Percentiles rank a stretch among this genome's conserved stretches.
Conservation (phyloP, 495 filamentous ascomycete genomes). For the Penicillium maclennaniae region DNA sequence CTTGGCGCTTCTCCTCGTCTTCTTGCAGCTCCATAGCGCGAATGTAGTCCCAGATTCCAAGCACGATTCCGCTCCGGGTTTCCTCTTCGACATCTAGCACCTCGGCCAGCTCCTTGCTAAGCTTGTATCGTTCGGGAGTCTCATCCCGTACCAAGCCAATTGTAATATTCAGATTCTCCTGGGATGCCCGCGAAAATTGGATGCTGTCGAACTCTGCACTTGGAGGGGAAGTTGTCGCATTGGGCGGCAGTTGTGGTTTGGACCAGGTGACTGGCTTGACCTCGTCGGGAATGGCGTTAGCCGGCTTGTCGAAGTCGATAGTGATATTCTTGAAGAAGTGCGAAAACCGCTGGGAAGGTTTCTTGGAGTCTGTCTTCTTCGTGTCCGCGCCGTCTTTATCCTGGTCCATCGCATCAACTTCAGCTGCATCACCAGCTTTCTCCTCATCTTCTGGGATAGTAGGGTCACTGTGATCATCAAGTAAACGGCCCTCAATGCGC, state of each 20-base stretch:
- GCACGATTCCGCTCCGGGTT: constrained; percentile 76
- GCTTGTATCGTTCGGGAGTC: constrained; percentile 72
- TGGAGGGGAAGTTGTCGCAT: constrained; percentile 41
- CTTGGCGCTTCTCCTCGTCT: constrained; percentile 86
- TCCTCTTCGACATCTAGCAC: constrained; percentile 84
- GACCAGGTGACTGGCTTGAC: constrained; percentile 68
- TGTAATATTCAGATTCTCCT: constrained; percentile 88
- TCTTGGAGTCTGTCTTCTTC: constrained; percentile 43
- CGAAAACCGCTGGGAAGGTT: constrained; percentile 63
- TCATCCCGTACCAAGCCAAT: constrained; percentile 87
- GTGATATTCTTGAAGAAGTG: constrained; percentile 93
- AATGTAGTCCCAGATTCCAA: constrained; percentile 95
- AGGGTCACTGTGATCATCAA: constrained; percentile 64
- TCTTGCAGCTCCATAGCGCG: constrained; percentile 81
- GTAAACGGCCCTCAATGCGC: constrained; percentile 86
- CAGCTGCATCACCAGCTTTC: constrained; percentile 39
- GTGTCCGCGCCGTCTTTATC: constrained; percentile 39
- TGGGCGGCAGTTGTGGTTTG: constrained; percentile 57
- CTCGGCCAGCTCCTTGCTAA: constrained; percentile 75
- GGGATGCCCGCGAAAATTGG: constrained; percentile 84
- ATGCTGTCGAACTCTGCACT: constrained; percentile 82
- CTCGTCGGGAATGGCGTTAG: constrained; percentile 45
- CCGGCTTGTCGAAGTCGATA: constrained; percentile 74
- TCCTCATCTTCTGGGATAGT: constrained; percentile 51
- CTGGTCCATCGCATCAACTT: constrained; percentile 57